These are phyloP conservation scores for Sarocladium kiliense DNA, from an alignment of 2,329 filamentous ascomycete species.

Conservation along the genomic window DNA sequence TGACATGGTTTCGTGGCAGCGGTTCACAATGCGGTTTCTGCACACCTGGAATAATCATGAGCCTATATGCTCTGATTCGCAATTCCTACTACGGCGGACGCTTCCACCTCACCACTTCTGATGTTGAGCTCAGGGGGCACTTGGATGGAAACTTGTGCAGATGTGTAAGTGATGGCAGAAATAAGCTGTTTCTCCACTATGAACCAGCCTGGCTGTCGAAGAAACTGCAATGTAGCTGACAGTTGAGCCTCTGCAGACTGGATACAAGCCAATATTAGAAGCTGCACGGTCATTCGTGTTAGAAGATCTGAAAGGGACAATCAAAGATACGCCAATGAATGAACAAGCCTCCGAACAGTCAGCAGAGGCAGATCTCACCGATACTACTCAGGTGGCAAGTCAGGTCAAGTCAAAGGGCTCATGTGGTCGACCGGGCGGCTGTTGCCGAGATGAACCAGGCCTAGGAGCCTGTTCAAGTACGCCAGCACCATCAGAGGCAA, in stretches of 20 bases:
- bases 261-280: constrained; percentile 89
- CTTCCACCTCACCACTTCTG: constrained; percentile 58
- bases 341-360: constrained; percentile 65
- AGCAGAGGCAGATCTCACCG: constrained; percentile 32
- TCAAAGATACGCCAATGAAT: constrained; percentile 23
- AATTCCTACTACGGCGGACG: constrained; percentile 39
- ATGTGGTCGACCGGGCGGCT: neutral
- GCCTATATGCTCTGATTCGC: constrained; percentile 79
- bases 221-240: neutral
- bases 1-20: neutral
- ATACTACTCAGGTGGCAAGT: neutral
- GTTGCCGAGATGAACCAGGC: neutral
- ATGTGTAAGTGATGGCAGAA: constrained; percentile 37
- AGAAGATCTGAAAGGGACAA: constrained; percentile 54
- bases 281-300: constrained; percentile 84
- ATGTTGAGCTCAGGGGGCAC: constrained; percentile 79
- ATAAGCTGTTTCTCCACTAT: no score
- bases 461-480: neutral
- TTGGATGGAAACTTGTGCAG: constrained; percentile 90
- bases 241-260: constrained; percentile 44
- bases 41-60: constrained; percentile 92
- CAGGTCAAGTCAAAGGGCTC: neutral
- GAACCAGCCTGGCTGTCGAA: neutral
- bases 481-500: neutral
- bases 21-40: constrained; percentile 86